phyloP scores from a whole-genome alignment of 495 filamentous ascomycete genomes.

The Friedmanniomyces endolithicus region DNA sequence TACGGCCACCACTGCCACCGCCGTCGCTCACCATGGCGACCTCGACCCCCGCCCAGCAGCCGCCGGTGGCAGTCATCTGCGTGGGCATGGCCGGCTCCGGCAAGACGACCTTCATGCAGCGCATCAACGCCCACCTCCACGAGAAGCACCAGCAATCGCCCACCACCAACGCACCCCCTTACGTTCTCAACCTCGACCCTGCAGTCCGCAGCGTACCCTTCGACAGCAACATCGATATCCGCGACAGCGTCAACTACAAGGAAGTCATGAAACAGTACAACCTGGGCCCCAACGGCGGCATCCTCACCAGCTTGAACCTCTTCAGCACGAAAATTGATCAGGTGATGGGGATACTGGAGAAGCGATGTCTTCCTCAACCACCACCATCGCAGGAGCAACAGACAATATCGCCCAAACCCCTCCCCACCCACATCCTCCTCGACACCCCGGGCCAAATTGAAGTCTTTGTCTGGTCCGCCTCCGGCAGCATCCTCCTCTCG shows the following conservation, averaged over 20 bases:
- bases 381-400: slow-evolving; percentile 38
- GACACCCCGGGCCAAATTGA: slow-evolving; percentile 98
- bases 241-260: slow-evolving; percentile 97
- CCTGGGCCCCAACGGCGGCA: slow-evolving; percentile 94
- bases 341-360: slow-evolving; percentile 77
- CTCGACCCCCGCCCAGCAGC: slow-evolving; percentile 9
- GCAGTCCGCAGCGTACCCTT: slow-evolving; percentile 94
- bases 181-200: slow-evolving; percentile 94
- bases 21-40: slow-evolving; percentile 19
- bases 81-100: slow-evolving; percentile 97
- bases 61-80: slow-evolving; percentile 71
- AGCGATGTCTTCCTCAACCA: slow-evolving; percentile 44
- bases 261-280: slow-evolving; percentile 99
- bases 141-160: slow-evolving; percentile 37
- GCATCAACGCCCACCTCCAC: slow-evolving; percentile 85
- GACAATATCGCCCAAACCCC: slow-evolving; percentile 32
- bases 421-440: slow-evolving; percentile 59
- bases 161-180: slow-evolving; percentile 46
- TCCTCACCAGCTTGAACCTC: slow-evolving; percentile 87
- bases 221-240: slow-evolving; percentile 93
- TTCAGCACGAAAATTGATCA: slow-evolving; percentile 98
- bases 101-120: slow-evolving; percentile 98
- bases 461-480: slow-evolving; percentile 95
- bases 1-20: slow-evolving; percentile 1
- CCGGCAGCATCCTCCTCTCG: slow-evolving; percentile 83